A percentile compares a stretch with the other conserved stretches of the same genome.
phyloP scores from a whole-genome alignment of 768 basidiomycete genomes.

The Tephrocybe sp. region DNA sequence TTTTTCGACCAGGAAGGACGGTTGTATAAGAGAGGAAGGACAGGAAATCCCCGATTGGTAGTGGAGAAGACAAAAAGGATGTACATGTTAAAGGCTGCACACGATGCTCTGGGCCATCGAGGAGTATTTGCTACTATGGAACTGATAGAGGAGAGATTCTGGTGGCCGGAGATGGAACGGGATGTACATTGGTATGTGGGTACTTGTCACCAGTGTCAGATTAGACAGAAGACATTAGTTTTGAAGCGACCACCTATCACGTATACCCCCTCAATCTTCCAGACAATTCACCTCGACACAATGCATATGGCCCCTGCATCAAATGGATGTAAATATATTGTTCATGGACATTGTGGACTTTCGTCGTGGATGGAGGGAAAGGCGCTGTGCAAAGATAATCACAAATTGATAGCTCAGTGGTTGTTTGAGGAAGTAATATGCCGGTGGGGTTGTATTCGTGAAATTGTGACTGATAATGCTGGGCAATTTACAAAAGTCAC shows the following conservation, averaged over 20 bases:
- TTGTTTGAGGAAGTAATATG: slow-evolving; percentile 32
- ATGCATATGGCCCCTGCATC: too few species aligned
- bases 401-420: slow-evolving; percentile 19
- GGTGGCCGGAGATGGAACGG: slow-evolving; percentile 20
- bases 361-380: too few species aligned
- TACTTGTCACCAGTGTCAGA: slow-evolving; percentile 35
- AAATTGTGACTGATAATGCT: too few species aligned
- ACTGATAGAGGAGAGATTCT: slow-evolving; percentile 17
- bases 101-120: slow-evolving; percentile 23
- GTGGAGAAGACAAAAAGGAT: slow-evolving; percentile 14
- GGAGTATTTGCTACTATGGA: slow-evolving; percentile 7
- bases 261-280: slow-evolving; percentile 24
- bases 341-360: too few species aligned
- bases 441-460: too few species aligned
- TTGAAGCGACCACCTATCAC: too few species aligned
- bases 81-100: slow-evolving; percentile 19
- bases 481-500: too few species aligned
- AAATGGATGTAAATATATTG: too few species aligned
- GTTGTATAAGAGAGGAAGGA: slow-evolving; percentile 6
- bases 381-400: slow-evolving; percentile 23
- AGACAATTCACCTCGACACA: too few species aligned
- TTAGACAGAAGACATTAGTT: too few species aligned
- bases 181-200: slow-evolving; percentile 31
- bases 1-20: background rate
- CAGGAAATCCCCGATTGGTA: slow-evolving; percentile 21